Percentiles rank a stretch among this genome's conserved stretches.
These are phyloP conservation scores for Populus simonii DNA, from an alignment of 345 rosid species.

Conservation along the genomic window DNA sequence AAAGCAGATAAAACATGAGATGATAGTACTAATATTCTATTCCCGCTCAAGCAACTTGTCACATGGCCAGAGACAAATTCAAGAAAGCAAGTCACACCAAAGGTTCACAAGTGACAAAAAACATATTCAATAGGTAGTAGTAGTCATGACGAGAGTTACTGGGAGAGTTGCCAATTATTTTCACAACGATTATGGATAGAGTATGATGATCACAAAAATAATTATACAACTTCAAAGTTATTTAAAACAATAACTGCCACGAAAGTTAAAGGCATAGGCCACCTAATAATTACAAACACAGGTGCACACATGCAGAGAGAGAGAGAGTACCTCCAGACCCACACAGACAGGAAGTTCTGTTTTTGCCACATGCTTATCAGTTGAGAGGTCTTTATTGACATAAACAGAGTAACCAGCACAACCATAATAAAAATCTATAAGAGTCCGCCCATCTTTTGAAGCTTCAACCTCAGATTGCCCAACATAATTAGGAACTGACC, in stretches of 20 bases:
- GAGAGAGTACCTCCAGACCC: conserved; percentile 55
- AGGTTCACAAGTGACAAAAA: background rate
- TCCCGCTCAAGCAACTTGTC: background rate
- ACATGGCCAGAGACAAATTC: background rate
- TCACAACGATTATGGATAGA: background rate
- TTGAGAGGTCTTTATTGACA: conserved; percentile 34
- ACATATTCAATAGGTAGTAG: background rate
- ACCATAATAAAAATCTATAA: conserved; percentile 52
- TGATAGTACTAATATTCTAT: background rate
- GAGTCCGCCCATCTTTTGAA: conserved; percentile 37
- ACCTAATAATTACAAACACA: background rate
- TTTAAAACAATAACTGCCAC: background rate
- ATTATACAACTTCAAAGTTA: background rate
- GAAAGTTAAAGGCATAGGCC: background rate
- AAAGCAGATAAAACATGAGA: background rate
- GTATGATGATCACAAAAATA: background rate
- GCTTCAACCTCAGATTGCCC: conserved; percentile 48
- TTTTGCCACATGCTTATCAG: conserved; percentile 34
- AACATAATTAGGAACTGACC: conserved; percentile 45
- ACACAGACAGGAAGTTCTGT: conserved; percentile 53
- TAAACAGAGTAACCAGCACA: conserved; percentile 64
- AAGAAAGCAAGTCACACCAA: background rate
- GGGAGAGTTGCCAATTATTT: background rate
- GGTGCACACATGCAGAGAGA: background rate
- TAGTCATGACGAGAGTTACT: background rate